These are phyloP conservation scores for Starmerella kuoi DNA, from an alignment of 805 yeast species.

Conservation along the genomic window DNA sequence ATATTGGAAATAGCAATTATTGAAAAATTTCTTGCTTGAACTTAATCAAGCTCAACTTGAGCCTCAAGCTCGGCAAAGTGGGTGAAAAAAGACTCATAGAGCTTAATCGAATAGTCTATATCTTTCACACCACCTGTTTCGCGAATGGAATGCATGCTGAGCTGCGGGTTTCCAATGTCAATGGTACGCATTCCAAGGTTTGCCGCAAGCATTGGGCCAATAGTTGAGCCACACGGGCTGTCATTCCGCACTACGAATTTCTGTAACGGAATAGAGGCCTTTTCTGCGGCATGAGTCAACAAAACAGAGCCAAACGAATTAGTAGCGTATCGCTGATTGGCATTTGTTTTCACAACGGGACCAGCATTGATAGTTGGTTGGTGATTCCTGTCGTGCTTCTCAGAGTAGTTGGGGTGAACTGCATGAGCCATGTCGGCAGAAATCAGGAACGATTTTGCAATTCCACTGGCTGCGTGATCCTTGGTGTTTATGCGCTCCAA, in stretches of 20 bases:
- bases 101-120: conserved; percentile 45
- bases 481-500: conserved; percentile 59
- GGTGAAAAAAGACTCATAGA: conserved; percentile 51
- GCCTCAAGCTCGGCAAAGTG: conserved; percentile 13
- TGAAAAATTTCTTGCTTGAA: too few species aligned
- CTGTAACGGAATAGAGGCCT: conserved; percentile 69
- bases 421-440: conserved; percentile 98
- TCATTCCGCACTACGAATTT: conserved; percentile 87
- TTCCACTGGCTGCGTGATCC: conserved; percentile 29
- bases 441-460: conserved; percentile 61
- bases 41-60: conserved; percentile 9
- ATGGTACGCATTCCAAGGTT: conserved; percentile 76
- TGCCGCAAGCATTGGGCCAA: conserved; percentile 86
- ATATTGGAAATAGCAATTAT: too few species aligned
- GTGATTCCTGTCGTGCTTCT: conserved; percentile 64
- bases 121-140: conserved; percentile 82
- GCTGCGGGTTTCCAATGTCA: conserved; percentile 83
- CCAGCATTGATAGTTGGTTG: conserved; percentile 76
- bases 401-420: conserved; percentile 80
- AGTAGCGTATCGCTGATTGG: conserved; percentile 91
- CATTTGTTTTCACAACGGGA: conserved; percentile 86
- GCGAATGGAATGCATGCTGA: conserved; percentile 87
- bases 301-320: conserved; percentile 81
- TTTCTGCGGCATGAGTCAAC: conserved; percentile 56
- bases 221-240: conserved; percentile 91